These are phyloP conservation scores for Leishmania gerbilli DNA, from an alignment of 208 protist species.

Conservation along the genomic window DNA sequence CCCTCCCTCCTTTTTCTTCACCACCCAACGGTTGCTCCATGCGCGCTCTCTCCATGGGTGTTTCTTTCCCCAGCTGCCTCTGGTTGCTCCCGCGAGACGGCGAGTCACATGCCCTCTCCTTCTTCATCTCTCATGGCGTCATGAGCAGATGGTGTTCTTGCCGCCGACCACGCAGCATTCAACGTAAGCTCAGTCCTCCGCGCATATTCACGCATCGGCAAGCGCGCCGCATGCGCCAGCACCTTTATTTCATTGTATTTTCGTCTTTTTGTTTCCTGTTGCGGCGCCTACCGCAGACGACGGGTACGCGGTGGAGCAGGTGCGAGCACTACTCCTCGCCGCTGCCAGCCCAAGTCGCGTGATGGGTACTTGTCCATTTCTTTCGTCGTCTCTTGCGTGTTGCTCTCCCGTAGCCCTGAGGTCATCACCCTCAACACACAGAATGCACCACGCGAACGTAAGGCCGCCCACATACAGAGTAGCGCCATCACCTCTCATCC, in stretches of 20 bases:
- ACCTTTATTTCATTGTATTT: not conserved
- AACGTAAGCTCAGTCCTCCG: not conserved
- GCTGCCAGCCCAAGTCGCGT: not conserved
- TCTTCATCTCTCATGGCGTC: not conserved
- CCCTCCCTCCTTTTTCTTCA: slow-evolving; percentile 2
- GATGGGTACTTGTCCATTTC: not conserved
- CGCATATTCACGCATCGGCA: not conserved
- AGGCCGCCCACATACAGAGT: not conserved
- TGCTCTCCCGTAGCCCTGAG: not conserved
- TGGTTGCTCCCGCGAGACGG: not conserved
- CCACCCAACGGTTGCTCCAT: not conserved
- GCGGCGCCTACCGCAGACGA: not conserved
- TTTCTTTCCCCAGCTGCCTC: not conserved
- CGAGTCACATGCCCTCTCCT: not conserved
- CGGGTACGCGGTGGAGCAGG: not conserved
- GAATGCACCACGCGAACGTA: not conserved
- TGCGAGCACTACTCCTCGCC: not conserved
- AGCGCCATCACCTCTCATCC: not conserved
- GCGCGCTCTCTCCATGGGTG: not conserved
- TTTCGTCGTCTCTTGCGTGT: not conserved
- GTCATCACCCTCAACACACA: not conserved
- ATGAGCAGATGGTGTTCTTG: not conserved
- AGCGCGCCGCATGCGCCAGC: not conserved
- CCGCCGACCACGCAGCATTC: not conserved
- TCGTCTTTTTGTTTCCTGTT: not conserved